Percentiles rank a stretch among this genome's conserved stretches.
These are phyloP conservation scores for Spinacia oleracea DNA, from an alignment of 179 eudicot species.

Conservation along the genomic window DNA sequence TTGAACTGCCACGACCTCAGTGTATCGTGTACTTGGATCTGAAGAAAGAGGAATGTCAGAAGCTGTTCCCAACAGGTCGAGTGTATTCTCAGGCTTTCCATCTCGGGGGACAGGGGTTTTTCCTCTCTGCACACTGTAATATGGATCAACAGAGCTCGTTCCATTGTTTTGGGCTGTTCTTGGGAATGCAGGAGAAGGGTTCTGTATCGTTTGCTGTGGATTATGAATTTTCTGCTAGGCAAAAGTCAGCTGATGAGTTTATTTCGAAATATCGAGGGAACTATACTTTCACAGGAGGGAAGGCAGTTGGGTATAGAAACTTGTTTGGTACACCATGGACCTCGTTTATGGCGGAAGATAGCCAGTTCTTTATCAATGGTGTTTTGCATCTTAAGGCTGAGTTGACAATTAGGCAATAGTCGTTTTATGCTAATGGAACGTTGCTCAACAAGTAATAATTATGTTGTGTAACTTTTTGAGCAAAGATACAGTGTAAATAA, in stretches of 20 bases:
- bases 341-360: slow-evolving; percentile 57
- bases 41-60: slow-evolving; percentile 56
- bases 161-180: slow-evolving; percentile 72
- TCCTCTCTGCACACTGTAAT: slow-evolving; percentile 80
- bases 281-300: slow-evolving; percentile 72
- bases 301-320: slow-evolving; percentile 85
- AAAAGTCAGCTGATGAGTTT: slow-evolving; percentile 49
- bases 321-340: slow-evolving; percentile 65
- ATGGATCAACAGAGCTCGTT: slow-evolving; percentile 72
- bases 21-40: slow-evolving; percentile 72
- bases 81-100: slow-evolving; percentile 79
- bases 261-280: slow-evolving; percentile 55
- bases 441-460: neutral
- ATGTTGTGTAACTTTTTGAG: neutral
- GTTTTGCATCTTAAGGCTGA: slow-evolving; percentile 71
- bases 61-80: slow-evolving; percentile 56
- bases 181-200: slow-evolving; percentile 88
- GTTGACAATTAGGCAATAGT: slow-evolving; percentile 51
- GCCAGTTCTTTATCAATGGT: slow-evolving; percentile 59
- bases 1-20: slow-evolving; percentile 56
- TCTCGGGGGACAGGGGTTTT: slow-evolving; percentile 84
- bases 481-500: slow-evolving; percentile 16
- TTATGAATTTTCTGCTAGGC: slow-evolving; percentile 64
- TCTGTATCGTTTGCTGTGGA: slow-evolving; percentile 61
- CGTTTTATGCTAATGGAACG: neutral